phyloP scores from a whole-genome alignment of 2,329 filamentous ascomycete genomes.

The Colletotrichum shisoi region DNA sequence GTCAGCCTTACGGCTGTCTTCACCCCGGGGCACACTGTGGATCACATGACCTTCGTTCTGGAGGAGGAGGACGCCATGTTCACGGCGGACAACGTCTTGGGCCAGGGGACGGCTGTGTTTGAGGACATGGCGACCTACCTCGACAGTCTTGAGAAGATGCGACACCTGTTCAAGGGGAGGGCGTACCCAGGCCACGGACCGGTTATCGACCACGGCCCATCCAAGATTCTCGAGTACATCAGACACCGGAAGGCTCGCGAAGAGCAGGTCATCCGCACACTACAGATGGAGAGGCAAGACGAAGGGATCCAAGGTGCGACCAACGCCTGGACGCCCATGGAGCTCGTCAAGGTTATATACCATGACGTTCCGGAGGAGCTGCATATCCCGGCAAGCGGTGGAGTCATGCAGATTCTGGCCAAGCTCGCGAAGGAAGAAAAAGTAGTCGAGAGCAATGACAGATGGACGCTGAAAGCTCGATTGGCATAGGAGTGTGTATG shows the following conservation, averaged over 20 bases:
- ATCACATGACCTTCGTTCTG: constrained; percentile 82
- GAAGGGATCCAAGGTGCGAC: constrained; percentile 41
- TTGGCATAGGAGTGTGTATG: constrained; percentile 51
- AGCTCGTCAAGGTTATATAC: constrained; percentile 90
- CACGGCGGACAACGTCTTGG: constrained; percentile 87
- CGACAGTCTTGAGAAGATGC: constrained; percentile 73
- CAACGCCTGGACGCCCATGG: constrained; percentile 72
- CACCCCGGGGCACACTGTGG: constrained; percentile 74
- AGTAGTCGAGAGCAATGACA: constrained; percentile 55
- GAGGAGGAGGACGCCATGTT: constrained; percentile 85
- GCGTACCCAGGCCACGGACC: constrained; percentile 91
- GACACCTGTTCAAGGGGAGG: constrained; percentile 67
- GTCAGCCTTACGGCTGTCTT: constrained; percentile 71
- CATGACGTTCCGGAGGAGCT: constrained; percentile 77
- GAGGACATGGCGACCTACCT: constrained; percentile 78
- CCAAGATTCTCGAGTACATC: constrained; percentile 83
- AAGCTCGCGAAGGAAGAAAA: constrained; percentile 81
- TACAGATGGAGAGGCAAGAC: constrained; percentile 52
- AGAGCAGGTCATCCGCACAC: constrained; percentile 73
- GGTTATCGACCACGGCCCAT: constrained; percentile 74
- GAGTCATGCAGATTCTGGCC: constrained; percentile 77
- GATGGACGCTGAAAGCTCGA: constrained; percentile 55
- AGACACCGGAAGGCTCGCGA: constrained; percentile 81
- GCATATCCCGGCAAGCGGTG: constrained; percentile 77
- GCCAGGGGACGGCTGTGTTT: constrained; percentile 86